Base-by-base conservation (phyloP, 2,329 filamentous ascomycete genomes). In the Hyphodiscus sp. region DNA sequence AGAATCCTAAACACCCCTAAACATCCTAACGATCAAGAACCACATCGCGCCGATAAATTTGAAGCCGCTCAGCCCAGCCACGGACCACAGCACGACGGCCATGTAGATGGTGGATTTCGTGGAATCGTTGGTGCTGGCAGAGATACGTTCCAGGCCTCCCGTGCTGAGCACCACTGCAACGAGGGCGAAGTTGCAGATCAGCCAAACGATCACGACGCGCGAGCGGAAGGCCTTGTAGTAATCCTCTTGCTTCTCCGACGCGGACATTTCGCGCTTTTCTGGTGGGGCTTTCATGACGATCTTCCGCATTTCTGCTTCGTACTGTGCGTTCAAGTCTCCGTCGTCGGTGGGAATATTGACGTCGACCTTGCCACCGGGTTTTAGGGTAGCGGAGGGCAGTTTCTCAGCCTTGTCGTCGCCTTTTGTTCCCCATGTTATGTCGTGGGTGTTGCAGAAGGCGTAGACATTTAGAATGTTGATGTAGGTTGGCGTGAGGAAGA, bases 391-490 rank as follows among this genome's bases (percentile, higher is more conserved):
- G 0, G 85, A 89, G 1, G 90, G 89, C 50, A 96, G 81, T 67
- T 92, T 91, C 64, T 95, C 91, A 7, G 92, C 80, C 71, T 96
- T 96, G 73, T 96, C 92, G 69, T 97, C 94, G 64, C 94, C 94
- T 72, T 97, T 99, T 43, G 94, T 99, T 66, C 91, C 91, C 91
- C 91, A 96, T 2, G 91, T 95, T 60, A 96, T 94, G 67, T 96
- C 91, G 78, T 96, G 91, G 23, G 91, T 96, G 73, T 96, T 96
- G 74, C 91, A 97, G 73, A 99, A 99, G 57, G 92, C 92, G 72
- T 97, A 99, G 53, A 99, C 94, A 76, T 97, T 99, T 65, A 99
- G 84, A 55, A 97, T 91, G 72, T 97, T 99, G 75, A 95, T 95
- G 74, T 96, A 99, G 0, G 91, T 96, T 0, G 94, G 94, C 0